phyloP scores from a whole-genome alignment of 129 eudicot species.

The Lonicera japonica region DNA sequence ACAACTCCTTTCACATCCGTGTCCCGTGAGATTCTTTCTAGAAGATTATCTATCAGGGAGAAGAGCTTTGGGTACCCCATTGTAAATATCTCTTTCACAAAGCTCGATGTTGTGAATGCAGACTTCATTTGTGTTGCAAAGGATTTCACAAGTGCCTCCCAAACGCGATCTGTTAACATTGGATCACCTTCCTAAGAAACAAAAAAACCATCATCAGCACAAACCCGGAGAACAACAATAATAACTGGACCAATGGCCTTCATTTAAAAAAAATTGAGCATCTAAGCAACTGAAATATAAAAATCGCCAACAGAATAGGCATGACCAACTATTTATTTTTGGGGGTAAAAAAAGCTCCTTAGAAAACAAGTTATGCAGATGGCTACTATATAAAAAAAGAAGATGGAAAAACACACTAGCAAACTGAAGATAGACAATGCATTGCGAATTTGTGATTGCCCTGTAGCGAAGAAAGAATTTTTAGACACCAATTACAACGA shows the following conservation, averaged over 20 bases:
- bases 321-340: no score
- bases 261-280: no score
- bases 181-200: constrained; percentile 74
- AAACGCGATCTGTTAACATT: constrained; percentile 72
- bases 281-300: no score
- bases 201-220: constrained; percentile 10
- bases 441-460: no score
- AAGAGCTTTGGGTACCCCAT: constrained; percentile 83
- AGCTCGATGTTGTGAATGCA: constrained; percentile 80
- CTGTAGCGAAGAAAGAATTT: no score
- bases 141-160: constrained; percentile 91
- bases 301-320: no score
- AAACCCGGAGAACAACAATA: not conserved
- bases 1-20: constrained; percentile 90
- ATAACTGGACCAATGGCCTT: not conserved
- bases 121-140: constrained; percentile 94
- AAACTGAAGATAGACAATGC: no score
- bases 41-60: constrained; percentile 69
- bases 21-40: constrained; percentile 91
- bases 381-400: no score
- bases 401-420: no score
- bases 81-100: constrained; percentile 81
- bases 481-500: no score
- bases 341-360: no score
- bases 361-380: no score